phyloP scores from a whole-genome alignment of 352 stramenopile species.

The Phytophthora vignae region DNA sequence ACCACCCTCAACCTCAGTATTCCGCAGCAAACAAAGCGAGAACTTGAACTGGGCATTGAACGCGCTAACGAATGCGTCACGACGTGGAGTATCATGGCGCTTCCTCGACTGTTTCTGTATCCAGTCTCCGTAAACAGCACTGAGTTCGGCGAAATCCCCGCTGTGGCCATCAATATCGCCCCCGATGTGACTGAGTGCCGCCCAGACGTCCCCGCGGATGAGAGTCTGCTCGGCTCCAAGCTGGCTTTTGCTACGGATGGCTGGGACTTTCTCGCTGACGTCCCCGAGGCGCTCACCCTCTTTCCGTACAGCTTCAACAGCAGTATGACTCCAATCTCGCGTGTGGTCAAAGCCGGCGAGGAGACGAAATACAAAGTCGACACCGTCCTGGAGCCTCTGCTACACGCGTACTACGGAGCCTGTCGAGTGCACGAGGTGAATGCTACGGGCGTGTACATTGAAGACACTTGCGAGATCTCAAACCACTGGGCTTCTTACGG shows the following conservation, averaged over 20 bases:
- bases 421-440: conserved; percentile 33
- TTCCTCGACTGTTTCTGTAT: conserved; percentile 34
- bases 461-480: conserved; percentile 29
- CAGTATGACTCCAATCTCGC: conserved; percentile 23
- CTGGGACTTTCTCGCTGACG: conserved; percentile 30
- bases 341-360: conserved; percentile 6
- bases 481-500: conserved; percentile 36
- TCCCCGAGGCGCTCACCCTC: conserved; percentile 29
- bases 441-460: conserved; percentile 24
- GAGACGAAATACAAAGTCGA: conserved; percentile 19
- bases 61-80: conserved; percentile 22
- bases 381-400: conserved; percentile 19
- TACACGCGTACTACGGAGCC: conserved; percentile 34
- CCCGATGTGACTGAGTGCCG: conserved; percentile 24
- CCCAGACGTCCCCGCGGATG: conserved; percentile 16
- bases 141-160: conserved; percentile 22
- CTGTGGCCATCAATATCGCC: conserved; percentile 33
- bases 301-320: conserved; percentile 39
- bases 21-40: conserved; percentile 20
- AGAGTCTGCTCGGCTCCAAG: conserved; percentile 16
- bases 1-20: conserved; percentile 30
- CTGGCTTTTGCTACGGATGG: conserved; percentile 22
- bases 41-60: conserved; percentile 28
- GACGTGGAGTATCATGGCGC: conserved; percentile 34
- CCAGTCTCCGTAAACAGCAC: conserved; percentile 19